Evolutionary conservation across 176 grass and related monocot genomes (phyloP).

Genomic region (bread wheat (Triticum aestivum)): DNA sequence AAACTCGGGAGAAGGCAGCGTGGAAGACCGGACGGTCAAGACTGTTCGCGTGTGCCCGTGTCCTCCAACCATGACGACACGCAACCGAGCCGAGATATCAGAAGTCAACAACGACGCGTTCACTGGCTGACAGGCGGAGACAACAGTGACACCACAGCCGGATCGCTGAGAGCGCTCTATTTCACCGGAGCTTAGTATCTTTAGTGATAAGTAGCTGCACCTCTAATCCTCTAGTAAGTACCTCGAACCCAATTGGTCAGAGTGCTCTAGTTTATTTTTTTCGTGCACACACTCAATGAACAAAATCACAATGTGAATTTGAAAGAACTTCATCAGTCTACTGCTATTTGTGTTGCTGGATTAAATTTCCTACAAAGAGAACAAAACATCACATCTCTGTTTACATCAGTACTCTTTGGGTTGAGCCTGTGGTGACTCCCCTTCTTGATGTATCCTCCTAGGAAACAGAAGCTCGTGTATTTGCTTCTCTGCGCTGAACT

Average conservation of each 20-base stretch:
- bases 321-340: not conserved
- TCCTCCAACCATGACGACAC: too few species aligned
- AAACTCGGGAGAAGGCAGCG: too few species aligned
- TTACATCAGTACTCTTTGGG: constrained; percentile 52
- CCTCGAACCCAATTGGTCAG: not conserved
- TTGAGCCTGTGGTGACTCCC: constrained; percentile 56
- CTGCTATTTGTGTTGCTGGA: constrained; percentile 20
- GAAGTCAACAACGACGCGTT: too few species aligned
- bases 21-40: too few species aligned
- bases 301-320: not conserved
- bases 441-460: constrained; percentile 54
- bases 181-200: too few species aligned
- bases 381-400: constrained; percentile 15
- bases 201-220: not conserved
- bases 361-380: constrained; percentile 18
- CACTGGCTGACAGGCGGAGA: too few species aligned
- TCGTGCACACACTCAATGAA: not conserved
- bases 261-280: not conserved
- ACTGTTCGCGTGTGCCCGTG: too few species aligned
- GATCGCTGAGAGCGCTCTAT: too few species aligned
- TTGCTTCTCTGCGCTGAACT: constrained; percentile 83
- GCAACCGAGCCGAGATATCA: too few species aligned
- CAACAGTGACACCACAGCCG: too few species aligned
- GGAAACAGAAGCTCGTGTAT: constrained; percentile 80
- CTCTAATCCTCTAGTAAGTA: not conserved